These are phyloP conservation scores for Ephemerocybe angulata DNA, from an alignment of 768 basidiomycete species.

Conservation along the genomic window DNA sequence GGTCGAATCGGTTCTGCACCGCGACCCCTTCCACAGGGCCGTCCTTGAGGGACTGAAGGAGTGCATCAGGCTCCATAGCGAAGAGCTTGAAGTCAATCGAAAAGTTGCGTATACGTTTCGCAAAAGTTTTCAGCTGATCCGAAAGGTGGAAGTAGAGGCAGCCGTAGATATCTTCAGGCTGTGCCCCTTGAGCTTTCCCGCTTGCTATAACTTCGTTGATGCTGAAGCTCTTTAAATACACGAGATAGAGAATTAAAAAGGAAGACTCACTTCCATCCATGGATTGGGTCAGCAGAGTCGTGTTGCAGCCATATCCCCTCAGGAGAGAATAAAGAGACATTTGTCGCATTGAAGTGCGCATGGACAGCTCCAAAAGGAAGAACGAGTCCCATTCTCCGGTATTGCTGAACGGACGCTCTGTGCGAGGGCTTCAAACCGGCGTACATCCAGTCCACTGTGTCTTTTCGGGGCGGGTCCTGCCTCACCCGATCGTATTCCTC, in stretches of 20 bases:
- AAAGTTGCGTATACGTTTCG: conserved; percentile 24
- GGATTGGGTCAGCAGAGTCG: conserved; percentile 32
- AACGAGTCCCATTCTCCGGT: conserved; percentile 38
- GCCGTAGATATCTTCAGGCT: conserved; percentile 37
- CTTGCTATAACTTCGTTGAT: conserved; percentile 24
- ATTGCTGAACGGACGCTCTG: conserved; percentile 39
- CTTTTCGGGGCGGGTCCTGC: conserved; percentile 31
- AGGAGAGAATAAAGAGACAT: conserved; percentile 37
- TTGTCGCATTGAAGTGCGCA: conserved; percentile 38
- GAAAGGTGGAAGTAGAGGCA: conserved; percentile 40
- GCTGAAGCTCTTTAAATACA: conserved; percentile 18
- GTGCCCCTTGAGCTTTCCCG: conserved; percentile 30
- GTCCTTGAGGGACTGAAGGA: conserved; percentile 21
- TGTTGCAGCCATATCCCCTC: conserved; percentile 30
- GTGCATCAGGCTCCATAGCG: background rate
- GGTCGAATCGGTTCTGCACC: conserved; percentile 31
- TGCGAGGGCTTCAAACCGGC: conserved; percentile 37
- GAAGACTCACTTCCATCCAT: conserved; percentile 32
- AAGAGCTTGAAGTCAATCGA: conserved; percentile 28
- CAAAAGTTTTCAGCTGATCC: conserved; percentile 33
- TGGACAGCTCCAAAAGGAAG: conserved; percentile 45
- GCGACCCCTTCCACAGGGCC: conserved; percentile 18
- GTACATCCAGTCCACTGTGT: conserved; percentile 38
- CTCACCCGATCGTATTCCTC: conserved; percentile 32
- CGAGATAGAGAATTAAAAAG: background rate